Conservation (phyloP, 306 rosid species). For the Citrullus amarus region DNA sequence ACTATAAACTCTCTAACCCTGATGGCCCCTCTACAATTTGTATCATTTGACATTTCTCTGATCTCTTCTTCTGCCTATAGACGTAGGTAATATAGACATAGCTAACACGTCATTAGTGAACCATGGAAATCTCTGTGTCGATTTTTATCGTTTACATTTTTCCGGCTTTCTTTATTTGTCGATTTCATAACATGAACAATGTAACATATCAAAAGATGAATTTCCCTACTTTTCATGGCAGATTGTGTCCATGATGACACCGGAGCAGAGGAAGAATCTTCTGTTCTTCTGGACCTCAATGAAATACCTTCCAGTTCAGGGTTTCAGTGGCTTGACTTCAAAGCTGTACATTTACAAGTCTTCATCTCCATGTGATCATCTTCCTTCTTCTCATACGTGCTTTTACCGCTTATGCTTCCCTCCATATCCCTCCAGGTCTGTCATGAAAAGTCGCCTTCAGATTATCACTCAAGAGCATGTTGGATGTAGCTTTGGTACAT, state of each 20-base stretch:
- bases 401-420: slow-evolving; percentile 69
- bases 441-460: slow-evolving; percentile 47
- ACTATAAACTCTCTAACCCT: too few relatives aligned
- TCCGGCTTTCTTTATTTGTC: too few relatives aligned
- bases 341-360: slow-evolving; percentile 51
- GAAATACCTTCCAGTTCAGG: slow-evolving; percentile 85
- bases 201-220: not conserved
- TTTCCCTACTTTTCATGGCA: slow-evolving; percentile 14
- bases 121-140: too few relatives aligned
- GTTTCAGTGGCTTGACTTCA: slow-evolving; percentile 64
- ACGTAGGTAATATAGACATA: too few relatives aligned
- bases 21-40: too few relatives aligned
- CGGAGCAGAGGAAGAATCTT: slow-evolving; percentile 61
- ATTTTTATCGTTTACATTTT: too few relatives aligned
- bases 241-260: slow-evolving; percentile 64
- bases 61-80: too few relatives aligned
- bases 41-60: too few relatives aligned
- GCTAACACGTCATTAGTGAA: too few relatives aligned
- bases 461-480: slow-evolving; percentile 82
- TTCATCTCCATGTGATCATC: slow-evolving; percentile 29
- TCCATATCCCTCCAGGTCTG: slow-evolving; percentile 36
- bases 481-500: slow-evolving; percentile 68
- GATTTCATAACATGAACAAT: too few relatives aligned
- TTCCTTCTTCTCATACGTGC: slow-evolving; percentile 88
- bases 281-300: slow-evolving; percentile 88